Base-by-base conservation (phyloP, 23 red algal genomes). In the Gracilaria caudata region DNA sequence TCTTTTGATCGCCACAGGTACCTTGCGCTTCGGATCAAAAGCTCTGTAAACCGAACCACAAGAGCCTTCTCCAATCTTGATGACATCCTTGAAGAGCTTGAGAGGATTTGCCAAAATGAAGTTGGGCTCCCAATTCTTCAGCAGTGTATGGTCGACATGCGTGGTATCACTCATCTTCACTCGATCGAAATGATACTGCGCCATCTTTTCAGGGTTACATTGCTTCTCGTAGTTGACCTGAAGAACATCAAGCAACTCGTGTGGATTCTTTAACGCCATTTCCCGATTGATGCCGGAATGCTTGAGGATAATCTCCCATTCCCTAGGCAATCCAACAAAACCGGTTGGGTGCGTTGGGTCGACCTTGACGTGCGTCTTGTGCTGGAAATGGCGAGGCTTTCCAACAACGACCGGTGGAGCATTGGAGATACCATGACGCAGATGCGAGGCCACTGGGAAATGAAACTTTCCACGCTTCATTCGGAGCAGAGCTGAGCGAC, bases 51-150 rank as follows among this genome's bases (percentile, higher is more conserved):
- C 96, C 33, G 87, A 87, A 54, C 96, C 96, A 26, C 73, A 81
- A 28, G 86, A 88, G 38, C 96, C 96, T 60, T 98, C 92, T 20
- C 96, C 96, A 47, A 98, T 91, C 51, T 94, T 94, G 41, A 87
- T 81, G 14, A 98, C 84, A 38, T 80, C 66, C 14, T 88, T 83
- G 63, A 94, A 94, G 23, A 93, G 30, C 59, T 86, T 80, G 46
- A 89, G 73, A n/a, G 96, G 96, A 85, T 98, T 93, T 12, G 66
- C 84, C 28, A 57, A 51, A 13, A 91, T 83, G 47, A 92, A 94
- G 37, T 80, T 83, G 13, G 90, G 83, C 63, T 83, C 85, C 82
- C 84, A 88, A 65, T 86, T 54, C 57, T 87, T 91, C 16, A 91
- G 29, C 32, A 68, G 21, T 10, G 45, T 73, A 29, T 82, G 53